Evolutionary conservation across 345 rosid species (phyloP), one percentile per base, ranked within the genome.

Genomic region (Stellera chamaejasme): DNA sequence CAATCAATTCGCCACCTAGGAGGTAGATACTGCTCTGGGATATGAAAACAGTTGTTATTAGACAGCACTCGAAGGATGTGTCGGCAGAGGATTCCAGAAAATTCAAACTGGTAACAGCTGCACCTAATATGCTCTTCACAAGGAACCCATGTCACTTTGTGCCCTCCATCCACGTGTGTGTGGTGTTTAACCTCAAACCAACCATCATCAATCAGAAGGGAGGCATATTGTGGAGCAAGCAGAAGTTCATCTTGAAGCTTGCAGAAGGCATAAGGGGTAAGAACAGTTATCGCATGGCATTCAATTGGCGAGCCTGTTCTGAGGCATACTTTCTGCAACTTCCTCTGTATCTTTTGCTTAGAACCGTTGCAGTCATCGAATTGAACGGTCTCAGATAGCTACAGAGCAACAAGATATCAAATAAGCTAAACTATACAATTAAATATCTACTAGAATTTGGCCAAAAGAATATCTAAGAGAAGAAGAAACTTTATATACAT

Each of bases 221-320:
- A 83, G 27, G 90, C 84, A 46, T 75, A 77, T 50, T 73, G 91
- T 5, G 85, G 87, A 52, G 90, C 87, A 49, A 72, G 62, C 45
- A 81, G 68, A 44, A 81, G 79, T 66, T 84, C 82, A 39, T 81
- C 87, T 53, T 84, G 90, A 46, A 84, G 75, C 60, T 75, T 77
- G 51, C 60, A 19, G 39, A 79, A 81, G 54, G 81, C 84, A 58
- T 76, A 71, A 5, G 87, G 87, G 6, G 87, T 73, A 58, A 84
- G 80, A 62, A 79, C 49, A 49, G 75, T 51, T 59, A 78, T 81
- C 15, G 87, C 78, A 57, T 81, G 84, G 13, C 79, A 71, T 69
- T 84, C 90, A 52, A 81, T 75, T 5, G 90, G 90, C 25, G 84
- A 81, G 28, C 82, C 82, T 12, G 78, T 81, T 77, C 77, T 75